A percentile compares a stretch with the other conserved stretches of the same genome.
phyloP scores from a whole-genome alignment of 441 rosid species.

The Jatropha multifida region DNA sequence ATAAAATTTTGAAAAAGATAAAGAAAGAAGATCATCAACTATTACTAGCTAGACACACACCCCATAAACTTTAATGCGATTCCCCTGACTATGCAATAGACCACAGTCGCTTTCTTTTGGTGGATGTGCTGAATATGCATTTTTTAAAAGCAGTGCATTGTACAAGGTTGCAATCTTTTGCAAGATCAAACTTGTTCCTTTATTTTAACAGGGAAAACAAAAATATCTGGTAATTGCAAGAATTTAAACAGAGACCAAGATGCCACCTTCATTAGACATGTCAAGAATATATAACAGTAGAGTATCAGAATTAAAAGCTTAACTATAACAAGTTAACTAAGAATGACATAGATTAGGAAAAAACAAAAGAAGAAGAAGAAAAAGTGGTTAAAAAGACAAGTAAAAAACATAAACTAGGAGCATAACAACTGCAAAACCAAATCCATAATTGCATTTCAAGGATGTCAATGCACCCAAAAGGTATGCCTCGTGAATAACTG shows the following conservation, averaged over 20 bases:
- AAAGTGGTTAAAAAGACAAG: background rate
- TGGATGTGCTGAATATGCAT: background rate
- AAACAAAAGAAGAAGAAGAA: background rate
- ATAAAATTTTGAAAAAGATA: conserved; percentile 7
- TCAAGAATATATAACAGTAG: background rate
- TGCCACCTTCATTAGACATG: background rate
- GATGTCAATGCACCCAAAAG: background rate
- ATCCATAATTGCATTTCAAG: background rate
- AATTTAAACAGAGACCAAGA: background rate
- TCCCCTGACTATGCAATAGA: background rate
- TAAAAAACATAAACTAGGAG: background rate
- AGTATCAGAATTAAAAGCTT: background rate
- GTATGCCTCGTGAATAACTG: background rate
- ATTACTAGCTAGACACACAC: conserved; percentile 26
- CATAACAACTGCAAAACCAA: background rate
- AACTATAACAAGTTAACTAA: background rate
- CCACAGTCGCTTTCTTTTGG: background rate
- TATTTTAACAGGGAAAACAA: background rate
- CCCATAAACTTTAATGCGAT: conserved; percentile 20
- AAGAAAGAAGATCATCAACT: conserved; percentile 1
- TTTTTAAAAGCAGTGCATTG: background rate
- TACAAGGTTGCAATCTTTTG: background rate
- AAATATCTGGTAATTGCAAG: background rate
- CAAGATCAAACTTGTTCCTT: background rate
- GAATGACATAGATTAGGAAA: too few relatives aligned